phyloP scores from a whole-genome alignment of 2,329 filamentous ascomycete species.

The Aureobasidium sp. region DNA sequence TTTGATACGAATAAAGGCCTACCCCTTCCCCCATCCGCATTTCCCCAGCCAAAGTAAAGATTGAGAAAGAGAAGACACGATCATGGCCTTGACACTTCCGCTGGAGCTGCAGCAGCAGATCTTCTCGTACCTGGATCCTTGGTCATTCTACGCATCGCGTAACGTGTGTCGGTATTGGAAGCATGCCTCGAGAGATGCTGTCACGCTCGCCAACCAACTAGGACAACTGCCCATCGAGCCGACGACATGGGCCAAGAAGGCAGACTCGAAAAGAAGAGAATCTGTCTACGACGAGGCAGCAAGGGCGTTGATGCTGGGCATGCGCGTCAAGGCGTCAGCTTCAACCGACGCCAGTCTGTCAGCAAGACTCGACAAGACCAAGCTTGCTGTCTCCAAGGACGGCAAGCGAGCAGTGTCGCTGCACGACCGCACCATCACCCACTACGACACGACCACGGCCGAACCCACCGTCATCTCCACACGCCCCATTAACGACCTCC shows the following conservation, averaged over 20 bases:
- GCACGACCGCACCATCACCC: constrained; percentile 25
- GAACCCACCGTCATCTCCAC: constrained; percentile 20
- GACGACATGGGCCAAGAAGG: constrained; percentile 20
- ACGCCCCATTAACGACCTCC: constrained; percentile 27
- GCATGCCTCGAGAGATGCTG: constrained; percentile 26
- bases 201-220: constrained; percentile 26
- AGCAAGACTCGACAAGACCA: constrained; percentile 14
- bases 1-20: constrained; percentile 2
- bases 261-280: constrained; percentile 21
- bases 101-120: constrained; percentile 30
- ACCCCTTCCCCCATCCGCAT: background rate
- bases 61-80: background rate
- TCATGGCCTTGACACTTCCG: constrained; percentile 21
- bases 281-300: constrained; percentile 26
- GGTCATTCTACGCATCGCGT: constrained; percentile 27
- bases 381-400: constrained; percentile 17
- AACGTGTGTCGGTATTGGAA: constrained; percentile 30
- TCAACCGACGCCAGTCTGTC: background rate
- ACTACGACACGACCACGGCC: constrained; percentile 25
- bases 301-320: constrained; percentile 27
- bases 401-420: constrained; percentile 24
- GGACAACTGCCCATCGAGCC: constrained; percentile 26
- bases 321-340: constrained; percentile 21
- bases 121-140: constrained; percentile 27
- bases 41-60: background rate